Evolutionary conservation across 2,329 filamentous ascomycete species (phyloP), one percentile per base, ranked within the genome.

Genomic region (Pseudogymnoascus destructans): DNA sequence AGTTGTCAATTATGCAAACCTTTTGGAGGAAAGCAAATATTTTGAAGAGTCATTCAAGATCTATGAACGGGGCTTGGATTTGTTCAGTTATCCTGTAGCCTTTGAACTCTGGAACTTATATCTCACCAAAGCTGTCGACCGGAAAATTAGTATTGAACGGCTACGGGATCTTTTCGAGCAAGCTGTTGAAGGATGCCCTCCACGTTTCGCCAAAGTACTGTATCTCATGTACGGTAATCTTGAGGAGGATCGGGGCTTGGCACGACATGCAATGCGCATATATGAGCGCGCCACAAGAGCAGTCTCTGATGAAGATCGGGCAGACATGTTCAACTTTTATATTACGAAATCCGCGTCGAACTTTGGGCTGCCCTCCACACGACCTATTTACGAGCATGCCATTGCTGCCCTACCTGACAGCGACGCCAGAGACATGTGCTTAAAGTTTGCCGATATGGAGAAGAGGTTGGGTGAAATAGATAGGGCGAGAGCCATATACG

Each of bases 41-140:
- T 95, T 86, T 68, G 93, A 98, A 70, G 93, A 98, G 66, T 95
- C 87, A 1, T 98, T 97, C 82, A 97, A 97, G 74, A 79, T 97
- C 52, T 98, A 95, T 70, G 93, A 98, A 73, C 84, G 93, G 61
- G 93, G 93, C 2, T 77, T 98, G 35, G 93, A 98, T 71, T 84
- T 98, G n/a, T 98, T 98, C 78, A 95, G 85, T 71, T 98, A 97
- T 67, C 93, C 93, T 0, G 92, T 97, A 15, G 93, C 93, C 13
- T 98, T 98, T 70, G 93, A 98, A 75, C 78, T 98, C 19, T 98
- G 93, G 95, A 98, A 98, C 66, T 74, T 98, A 7, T 98, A 98
- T 71, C 81, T 98, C 58, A 96, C 90, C 58, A 98, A 98, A 73
- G 93, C 93, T 0, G 91, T 97, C 19, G 90, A 96, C 70, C 87